Evolutionary conservation across 2,329 filamentous ascomycete species (phyloP), one percentile per base, ranked within the genome.

Genomic region (Neonectria ditissima): DNA sequence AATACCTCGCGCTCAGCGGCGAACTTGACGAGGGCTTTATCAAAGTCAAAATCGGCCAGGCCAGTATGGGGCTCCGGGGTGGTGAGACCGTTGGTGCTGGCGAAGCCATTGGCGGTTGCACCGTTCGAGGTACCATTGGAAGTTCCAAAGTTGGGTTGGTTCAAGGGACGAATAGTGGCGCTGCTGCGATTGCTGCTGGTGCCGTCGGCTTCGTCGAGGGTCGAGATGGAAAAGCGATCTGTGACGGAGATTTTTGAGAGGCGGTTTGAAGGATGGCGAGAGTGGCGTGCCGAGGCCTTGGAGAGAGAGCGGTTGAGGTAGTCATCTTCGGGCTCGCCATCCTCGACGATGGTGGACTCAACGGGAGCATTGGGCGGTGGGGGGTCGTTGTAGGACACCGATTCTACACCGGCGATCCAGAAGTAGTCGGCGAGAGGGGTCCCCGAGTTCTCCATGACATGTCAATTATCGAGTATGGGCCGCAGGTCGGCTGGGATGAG

Each of bases 1-100:
- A 99, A 99, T 64, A 91, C 91, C 73, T 99, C 96, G 68, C 96
- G 87, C 81, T 98, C 95, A n/a, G 91, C 91, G 48, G 96, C 94
- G 78, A 99, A 99, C 80, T 97, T 98, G 74, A 94, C 83, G 70
- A 99, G 84, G 26, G 96, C 95, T 75, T 92, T 90, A 76, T 98
- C 96, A 74, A 99, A 99, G 78, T 98, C 96, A 74, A 92, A 93
- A 75, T 97, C 93, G 62, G 79, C 81, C 66, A 86, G 79, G 34
- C 82, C 71, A 39, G 71, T 69, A 44, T 75, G 73, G 41, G 79
- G 78, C 14, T 78, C 76, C 13, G 55, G 13, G 32, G 76, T 32
- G 39, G 71, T 68, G 45, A 76, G 71, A 41, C 79, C 78, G 22
- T 77, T 76, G 20, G 41, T 39, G 44, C 76, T 76, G 39, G 74